Percentiles rank a stretch among this genome's conserved stretches.
phyloP scores from a whole-genome alignment of 176 grass and related monocot genomes.

The Puccinellia tenuiflora region DNA sequence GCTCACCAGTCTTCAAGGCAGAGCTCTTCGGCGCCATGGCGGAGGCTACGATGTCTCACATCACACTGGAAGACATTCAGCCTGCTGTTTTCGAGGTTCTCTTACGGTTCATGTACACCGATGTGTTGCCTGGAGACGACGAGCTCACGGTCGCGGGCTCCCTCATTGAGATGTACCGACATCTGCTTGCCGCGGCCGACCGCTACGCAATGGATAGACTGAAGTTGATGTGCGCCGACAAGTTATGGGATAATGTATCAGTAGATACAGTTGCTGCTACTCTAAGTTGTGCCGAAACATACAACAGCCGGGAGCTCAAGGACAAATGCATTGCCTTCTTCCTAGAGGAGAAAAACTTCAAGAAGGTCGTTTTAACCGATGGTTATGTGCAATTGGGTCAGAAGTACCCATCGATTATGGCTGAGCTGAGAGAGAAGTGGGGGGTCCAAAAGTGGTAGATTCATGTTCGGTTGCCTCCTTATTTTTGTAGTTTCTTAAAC shows the following conservation, averaged over 20 bases:
- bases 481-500: too few species aligned
- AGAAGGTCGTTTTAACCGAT: constrained; percentile 9
- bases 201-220: constrained; percentile 47
- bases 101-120: constrained; percentile 45
- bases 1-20: constrained; percentile 15
- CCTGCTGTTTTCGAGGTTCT: constrained; percentile 24
- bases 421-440: neutral
- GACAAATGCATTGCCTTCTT: constrained; percentile 45
- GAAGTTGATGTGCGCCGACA: constrained; percentile 43
- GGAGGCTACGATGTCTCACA: neutral
- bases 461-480: too few species aligned
- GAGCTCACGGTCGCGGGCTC: neutral
- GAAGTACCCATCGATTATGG: neutral
- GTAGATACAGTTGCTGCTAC: constrained; percentile 24
- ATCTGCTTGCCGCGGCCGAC: constrained; percentile 43
- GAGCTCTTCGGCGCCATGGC: constrained; percentile 29
- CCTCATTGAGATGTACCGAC: neutral
- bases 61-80: constrained; percentile 17
- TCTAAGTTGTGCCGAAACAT: constrained; percentile 35
- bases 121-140: neutral
- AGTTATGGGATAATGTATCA: constrained; percentile 22
- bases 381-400: neutral
- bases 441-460: neutral
- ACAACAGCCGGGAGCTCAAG: constrained; percentile 41
- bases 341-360: constrained; percentile 27